These are phyloP conservation scores for Penicillium sp. DNA, from an alignment of 2,329 filamentous ascomycete species.

Conservation along the genomic window DNA sequence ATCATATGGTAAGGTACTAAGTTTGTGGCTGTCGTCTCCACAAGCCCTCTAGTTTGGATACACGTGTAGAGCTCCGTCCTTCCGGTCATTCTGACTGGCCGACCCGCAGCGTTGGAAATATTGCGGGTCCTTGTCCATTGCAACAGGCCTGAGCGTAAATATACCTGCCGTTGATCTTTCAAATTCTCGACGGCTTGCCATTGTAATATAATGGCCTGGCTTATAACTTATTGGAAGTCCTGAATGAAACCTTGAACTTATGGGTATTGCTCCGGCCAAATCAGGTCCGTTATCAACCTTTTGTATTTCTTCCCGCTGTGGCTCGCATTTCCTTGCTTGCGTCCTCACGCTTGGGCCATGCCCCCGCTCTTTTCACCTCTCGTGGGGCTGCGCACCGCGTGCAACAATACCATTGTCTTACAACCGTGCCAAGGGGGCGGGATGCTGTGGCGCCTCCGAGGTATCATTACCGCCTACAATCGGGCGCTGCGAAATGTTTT, in stretches of 20 bases:
- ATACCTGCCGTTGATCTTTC: background rate
- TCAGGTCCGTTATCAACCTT: background rate
- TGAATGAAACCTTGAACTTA: too few species aligned
- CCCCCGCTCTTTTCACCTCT: background rate
- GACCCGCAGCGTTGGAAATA: background rate
- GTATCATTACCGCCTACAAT: conserved; percentile 1
- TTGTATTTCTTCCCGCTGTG: background rate
- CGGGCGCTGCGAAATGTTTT: background rate
- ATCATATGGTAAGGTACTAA: background rate
- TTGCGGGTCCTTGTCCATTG: background rate
- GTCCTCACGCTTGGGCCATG: background rate
- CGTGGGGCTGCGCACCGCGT: background rate
- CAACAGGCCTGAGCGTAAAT: background rate
- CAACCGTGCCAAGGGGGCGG: background rate
- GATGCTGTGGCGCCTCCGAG: background rate
- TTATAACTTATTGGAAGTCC: too few species aligned
- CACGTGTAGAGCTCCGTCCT: background rate
- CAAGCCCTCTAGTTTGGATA: background rate
- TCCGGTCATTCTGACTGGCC: background rate
- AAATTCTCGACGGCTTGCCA: too few species aligned
- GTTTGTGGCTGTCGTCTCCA: background rate
- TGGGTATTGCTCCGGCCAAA: too few species aligned
- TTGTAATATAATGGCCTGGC: too few species aligned
- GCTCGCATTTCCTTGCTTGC: background rate
- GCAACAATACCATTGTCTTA: conserved; percentile 1